Base-by-base conservation (phyloP, 495 filamentous ascomycete species). In the Jackrogersella multiformis region DNA sequence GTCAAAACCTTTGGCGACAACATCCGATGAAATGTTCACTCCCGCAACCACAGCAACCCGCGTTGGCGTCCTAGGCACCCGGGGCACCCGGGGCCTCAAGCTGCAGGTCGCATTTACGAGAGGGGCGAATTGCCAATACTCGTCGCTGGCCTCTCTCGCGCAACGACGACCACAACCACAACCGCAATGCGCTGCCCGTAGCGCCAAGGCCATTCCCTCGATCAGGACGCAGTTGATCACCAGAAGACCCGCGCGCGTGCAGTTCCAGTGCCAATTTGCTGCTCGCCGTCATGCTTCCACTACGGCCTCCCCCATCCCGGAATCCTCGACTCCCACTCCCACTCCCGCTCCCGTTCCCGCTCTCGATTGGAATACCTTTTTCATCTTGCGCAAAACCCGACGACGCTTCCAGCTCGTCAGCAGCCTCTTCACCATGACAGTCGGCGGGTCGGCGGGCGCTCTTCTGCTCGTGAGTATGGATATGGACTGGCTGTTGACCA, bases 331-430 rank as follows among this genome's bases (percentile, higher is more conserved):
- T 35, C 63, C 13, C 59, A 76, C 23, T 20, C 60, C 20, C 64
- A 74, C 38, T 18, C 3, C 41, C 46, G 51, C 76, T 20, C 76
- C 74, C 32, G 39, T 30, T 0, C 79, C 69, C 18, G 18, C 79
- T 24, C 87, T 97, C 16, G 88, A 93, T 78, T 99, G 95, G 95
- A 90, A 97, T 81, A 87, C 87, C 36, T 99, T 96, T 86, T 94
- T 99, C 85, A 84, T 84, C 66, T 89, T 98, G 48, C 94, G 95
- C 73, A 88, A 89, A 54, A 88, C 86, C 32, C 91, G 94, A 18
- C 90, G 95, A 12, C 86, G 90, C 51, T 90, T 92, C 84, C 90
- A 93, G 66, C 87, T 96, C 36, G 86, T 80, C 49, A 89, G 90
- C 36, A 92, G 90, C 7, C 77, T 96, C 56, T 71, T 86, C n/a